These are phyloP conservation scores for Akanthomyces muscarius DNA, from an alignment of 2,329 filamentous ascomycete genomes.

Conservation along the genomic window DNA sequence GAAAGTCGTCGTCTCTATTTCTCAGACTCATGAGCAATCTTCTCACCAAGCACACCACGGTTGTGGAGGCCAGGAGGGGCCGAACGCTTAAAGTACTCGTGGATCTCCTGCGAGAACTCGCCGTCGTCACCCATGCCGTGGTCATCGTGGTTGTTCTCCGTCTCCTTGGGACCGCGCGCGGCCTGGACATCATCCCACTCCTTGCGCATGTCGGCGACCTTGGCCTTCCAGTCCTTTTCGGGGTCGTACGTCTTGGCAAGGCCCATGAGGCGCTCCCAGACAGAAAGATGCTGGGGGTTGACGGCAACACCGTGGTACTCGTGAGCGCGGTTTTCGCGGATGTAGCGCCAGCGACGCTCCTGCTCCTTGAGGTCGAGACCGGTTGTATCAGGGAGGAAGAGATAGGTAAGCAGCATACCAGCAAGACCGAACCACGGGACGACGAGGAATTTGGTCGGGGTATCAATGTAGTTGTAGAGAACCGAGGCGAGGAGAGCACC, in stretches of 20 bases:
- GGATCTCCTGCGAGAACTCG: slow-evolving; percentile 51
- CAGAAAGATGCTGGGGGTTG: slow-evolving; percentile 79
- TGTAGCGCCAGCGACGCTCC: slow-evolving; percentile 87
- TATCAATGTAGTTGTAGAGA: slow-evolving; percentile 91
- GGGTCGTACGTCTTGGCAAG: slow-evolving; percentile 80
- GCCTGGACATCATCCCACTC: slow-evolving; percentile 56
- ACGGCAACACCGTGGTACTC: slow-evolving; percentile 94
- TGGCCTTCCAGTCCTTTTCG: slow-evolving; percentile 74
- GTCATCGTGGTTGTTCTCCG: slow-evolving; percentile 33
- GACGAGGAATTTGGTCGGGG: slow-evolving; percentile 80
- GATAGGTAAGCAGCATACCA: slow-evolving; percentile 74
- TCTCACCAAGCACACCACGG: slow-evolving; percentile 28
- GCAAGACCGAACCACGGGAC: slow-evolving; percentile 93
- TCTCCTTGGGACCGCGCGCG: slow-evolving; percentile 45
- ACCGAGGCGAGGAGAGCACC: slow-evolving; percentile 84
- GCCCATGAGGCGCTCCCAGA: slow-evolving; percentile 81
- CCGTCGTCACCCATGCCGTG: slow-evolving; percentile 40
- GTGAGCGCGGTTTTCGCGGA: slow-evolving; percentile 68
- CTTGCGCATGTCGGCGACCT: slow-evolving; percentile 74
- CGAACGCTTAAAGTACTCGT: slow-evolving; percentile 49
- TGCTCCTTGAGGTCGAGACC: slow-evolving; percentile 96
- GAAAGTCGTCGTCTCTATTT: slow-evolving; percentile 16
- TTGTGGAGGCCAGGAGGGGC: slow-evolving; percentile 26
- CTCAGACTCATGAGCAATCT: slow-evolving; percentile 20
- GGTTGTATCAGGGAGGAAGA: slow-evolving; percentile 95